Conservation (phyloP, 208 protist genomes). For the Acanthamoeba quina region DNA sequence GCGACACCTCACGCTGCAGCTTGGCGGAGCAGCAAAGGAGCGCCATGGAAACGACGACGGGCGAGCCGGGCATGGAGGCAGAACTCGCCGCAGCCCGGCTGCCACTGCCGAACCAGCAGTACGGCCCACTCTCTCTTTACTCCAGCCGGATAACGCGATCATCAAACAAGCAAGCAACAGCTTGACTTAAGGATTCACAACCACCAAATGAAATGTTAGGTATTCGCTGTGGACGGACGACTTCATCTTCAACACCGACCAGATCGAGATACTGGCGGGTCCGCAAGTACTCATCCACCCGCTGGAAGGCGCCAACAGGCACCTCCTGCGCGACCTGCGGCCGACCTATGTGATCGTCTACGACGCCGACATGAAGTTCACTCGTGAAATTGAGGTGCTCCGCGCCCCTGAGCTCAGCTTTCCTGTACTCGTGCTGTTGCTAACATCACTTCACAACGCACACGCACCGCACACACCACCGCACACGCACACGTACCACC, state of each 20-base stretch:
- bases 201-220: neutral
- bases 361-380: conserved; percentile 83
- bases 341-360: conserved; percentile 88
- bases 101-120: neutral
- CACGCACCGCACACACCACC: no score
- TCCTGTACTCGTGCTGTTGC: no score
- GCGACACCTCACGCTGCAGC: neutral
- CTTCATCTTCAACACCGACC: neutral
- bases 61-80: neutral
- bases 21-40: neutral
- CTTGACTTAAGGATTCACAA: no score
- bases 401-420: no score
- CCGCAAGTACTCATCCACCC: conserved; percentile 21
- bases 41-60: neutral
- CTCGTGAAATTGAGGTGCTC: conserved; percentile 82
- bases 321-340: conserved; percentile 26
- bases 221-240: neutral
- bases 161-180: no score
- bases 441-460: no score
- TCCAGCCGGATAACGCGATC: no score
- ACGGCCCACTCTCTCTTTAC: no score
- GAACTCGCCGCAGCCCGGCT: neutral
- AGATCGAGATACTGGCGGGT: neutral
- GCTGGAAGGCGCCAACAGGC: neutral
- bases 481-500: no score